phyloP scores from a whole-genome alignment of 2,329 filamentous ascomycete species.

The Aspergillus neotritici region DNA sequence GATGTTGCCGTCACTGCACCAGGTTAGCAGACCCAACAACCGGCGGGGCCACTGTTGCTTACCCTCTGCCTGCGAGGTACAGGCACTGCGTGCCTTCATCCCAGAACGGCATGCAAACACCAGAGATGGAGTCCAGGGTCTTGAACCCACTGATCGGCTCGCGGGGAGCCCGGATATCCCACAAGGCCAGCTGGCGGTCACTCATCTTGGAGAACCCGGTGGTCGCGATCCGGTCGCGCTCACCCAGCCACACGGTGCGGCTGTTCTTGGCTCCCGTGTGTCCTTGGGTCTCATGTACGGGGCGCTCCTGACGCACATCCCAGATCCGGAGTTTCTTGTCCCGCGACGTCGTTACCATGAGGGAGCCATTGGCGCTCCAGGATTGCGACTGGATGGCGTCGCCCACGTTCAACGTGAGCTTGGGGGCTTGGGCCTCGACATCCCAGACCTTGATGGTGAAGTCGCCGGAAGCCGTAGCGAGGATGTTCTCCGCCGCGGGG shows the following conservation, averaged over 20 bases:
- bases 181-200: conserved; percentile 89
- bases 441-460: conserved; percentile 97
- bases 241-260: conserved; percentile 92
- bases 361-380: conserved; percentile 83
- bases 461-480: conserved; percentile 92
- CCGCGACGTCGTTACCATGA: conserved; percentile 86
- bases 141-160: conserved; percentile 88
- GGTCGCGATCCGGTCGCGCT: conserved; percentile 91
- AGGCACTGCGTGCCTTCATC: conserved; percentile 93
- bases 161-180: conserved; percentile 75
- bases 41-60: conserved; percentile 30
- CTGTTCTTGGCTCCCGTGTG: conserved; percentile 97
- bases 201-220: conserved; percentile 99
- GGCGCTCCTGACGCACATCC: conserved; percentile 90
- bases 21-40: conserved; percentile 8
- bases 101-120: conserved; percentile 99
- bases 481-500: conserved; percentile 87
- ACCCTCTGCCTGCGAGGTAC: conserved; percentile 97
- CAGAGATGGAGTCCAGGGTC: conserved; percentile 89
- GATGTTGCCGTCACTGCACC: conserved; percentile 83
- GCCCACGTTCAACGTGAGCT: conserved; percentile 72
- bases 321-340: conserved; percentile 98
- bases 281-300: conserved; percentile 75
- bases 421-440: conserved; percentile 68
- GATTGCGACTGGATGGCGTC: conserved; percentile 94